Base-by-base conservation (phyloP, 1,284 basidiomycete species). In the Ceratobasidium sp. region DNA sequence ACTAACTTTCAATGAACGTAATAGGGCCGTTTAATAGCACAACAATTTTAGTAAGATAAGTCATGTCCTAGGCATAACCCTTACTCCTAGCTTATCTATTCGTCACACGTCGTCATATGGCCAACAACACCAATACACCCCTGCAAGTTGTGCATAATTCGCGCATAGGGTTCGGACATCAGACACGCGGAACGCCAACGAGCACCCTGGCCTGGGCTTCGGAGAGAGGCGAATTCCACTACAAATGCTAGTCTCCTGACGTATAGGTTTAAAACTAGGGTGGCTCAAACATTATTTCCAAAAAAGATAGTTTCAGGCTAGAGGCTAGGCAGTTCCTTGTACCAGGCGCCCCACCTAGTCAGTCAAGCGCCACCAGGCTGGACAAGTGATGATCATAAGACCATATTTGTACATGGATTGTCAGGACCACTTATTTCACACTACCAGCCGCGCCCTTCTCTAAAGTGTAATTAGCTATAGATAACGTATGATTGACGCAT, bases 361-460 rank as follows among this genome's bases (percentile, higher is more conserved):
- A 23, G 64, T 9, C 32, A 52, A 50, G 47, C 32, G 21, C 63
- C 62, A 64, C 62, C 44, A 54, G 35, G 35, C 26, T 44, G 41
- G 43, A 41, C 38, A 41, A 32, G 38, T 30, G 66, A 41, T 28
- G 28, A 70, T 70, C 54, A 70, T 58, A 70, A 35, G 35, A 18
- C 54, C 44, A 70, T 58, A 70, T 70, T 57, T 46, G 54, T 70
- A 26, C 26, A 58, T 30, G 32, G 23, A 30, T 26, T 28, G n/a
- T n/a, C n/a, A n/a, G n/a, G n/a, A n/a, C n/a, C n/a, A n/a, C n/a
- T 21, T 59, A 59, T 59, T 59, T 59, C 38, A 59, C 18, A 59
- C 38, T 13, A 26, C 7, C 26, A 11, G 23, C 8, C 44, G 16
- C 44, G n/a, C 44, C 44, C 38, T 59, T 59, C 13, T 23, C n/a